Evolutionary conservation across 2,329 filamentous ascomycete genomes (phyloP), one percentile per base, ranked within the genome.

Genomic region (Pestalotiopsis sp.): DNA sequence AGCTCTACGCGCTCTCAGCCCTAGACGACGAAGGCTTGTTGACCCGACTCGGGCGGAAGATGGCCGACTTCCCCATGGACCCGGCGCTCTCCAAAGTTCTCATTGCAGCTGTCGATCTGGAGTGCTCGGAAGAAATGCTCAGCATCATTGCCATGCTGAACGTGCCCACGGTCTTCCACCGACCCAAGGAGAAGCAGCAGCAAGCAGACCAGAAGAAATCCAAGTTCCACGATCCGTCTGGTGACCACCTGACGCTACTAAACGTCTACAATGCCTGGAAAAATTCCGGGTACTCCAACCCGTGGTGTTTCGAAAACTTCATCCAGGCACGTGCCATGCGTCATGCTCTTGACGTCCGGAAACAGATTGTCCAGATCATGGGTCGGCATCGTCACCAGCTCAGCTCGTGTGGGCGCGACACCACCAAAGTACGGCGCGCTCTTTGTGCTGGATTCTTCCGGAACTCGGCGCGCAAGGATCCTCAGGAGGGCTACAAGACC

Each of bases 221-320:
- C 71, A 98, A 98, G 78, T 99, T 99, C 81, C 94, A 98, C 81
- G 96, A 99, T 75, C 92, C 95, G 0, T 90, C 94, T 67, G 96
- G 96, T 65, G 96, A 99, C 76, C 96, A 99, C 75, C 85, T 99
- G 13, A 99, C 96, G 0, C 85, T 98, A 0, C 88, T 99, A 57
- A 99, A 99, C 74, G 94, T 99, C 0, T 99, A 97, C 83, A 97
- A 98, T 75, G 90, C 88, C n/a, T 99, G 96, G 96, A 97, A 97
- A 78, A 86, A 91, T 58, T 92, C 89, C 70, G 91, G 91, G 6
- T 97, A 89, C 81, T 92, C 90, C 63, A 93, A 90, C 67, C 90
- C 94, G 0, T 99, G 96, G 96, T 98, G 96, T 77, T 95, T 94
- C 73, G 97, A 99, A 76, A 98, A 99, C 80, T 99, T 97, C 78